phyloP scores from a whole-genome alignment of 768 basidiomycete species.

The Termitomyces sp. region DNA sequence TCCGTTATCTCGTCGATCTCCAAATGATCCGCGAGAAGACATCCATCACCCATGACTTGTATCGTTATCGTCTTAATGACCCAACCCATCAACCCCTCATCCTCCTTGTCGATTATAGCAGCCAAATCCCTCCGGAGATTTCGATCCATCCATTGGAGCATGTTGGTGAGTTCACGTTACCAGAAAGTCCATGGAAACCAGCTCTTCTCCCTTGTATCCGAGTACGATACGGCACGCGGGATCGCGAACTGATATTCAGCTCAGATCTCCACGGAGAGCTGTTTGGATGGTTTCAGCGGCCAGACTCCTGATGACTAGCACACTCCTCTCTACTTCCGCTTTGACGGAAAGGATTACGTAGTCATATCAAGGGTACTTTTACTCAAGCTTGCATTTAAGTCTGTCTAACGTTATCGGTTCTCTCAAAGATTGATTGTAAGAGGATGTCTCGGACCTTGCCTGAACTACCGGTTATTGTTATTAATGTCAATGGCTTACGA shows the following conservation, averaged over 20 bases:
- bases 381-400: neutral
- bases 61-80: neutral
- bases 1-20: neutral
- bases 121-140: neutral
- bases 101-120: neutral
- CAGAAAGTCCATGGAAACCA: neutral
- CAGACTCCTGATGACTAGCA: neutral
- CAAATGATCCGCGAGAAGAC: neutral
- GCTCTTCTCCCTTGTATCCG: neutral
- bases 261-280: neutral
- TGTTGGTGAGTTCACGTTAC: neutral
- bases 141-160: neutral
- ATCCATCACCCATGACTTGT: neutral
- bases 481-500: neutral
- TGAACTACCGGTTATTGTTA: neutral
- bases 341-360: neutral
- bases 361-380: neutral
- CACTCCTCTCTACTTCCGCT: neutral
- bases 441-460: neutral
- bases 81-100: neutral
- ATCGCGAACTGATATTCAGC: neutral
- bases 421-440: neutral
- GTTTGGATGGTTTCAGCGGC: neutral
- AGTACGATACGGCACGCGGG: neutral
- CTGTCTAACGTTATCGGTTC: neutral